Evolutionary conservation across 768 basidiomycete genomes (phyloP), one percentile per base, ranked within the genome.

Genomic region (Rhodosporidiobolus odoratus): DNA sequence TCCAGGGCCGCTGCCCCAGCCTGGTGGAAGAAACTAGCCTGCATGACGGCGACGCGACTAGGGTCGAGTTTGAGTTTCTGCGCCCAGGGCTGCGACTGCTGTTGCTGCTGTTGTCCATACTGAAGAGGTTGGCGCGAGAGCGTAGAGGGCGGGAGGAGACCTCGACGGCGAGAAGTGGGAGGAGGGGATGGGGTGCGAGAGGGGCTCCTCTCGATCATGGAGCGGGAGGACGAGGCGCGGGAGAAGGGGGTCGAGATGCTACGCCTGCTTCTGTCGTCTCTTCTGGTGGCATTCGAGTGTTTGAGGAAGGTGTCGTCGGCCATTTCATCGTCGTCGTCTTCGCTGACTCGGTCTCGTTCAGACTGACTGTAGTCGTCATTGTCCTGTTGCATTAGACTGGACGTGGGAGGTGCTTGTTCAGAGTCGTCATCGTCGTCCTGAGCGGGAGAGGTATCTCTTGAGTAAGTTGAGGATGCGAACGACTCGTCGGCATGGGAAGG

Each of bases 1-100:
- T 63, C 50, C 34, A 37, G 35, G 12, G 3, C 17, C 21, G 41
- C 23, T 23, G 45, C 37, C 25, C 38, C 45, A 1, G 41, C 17
- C 53, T 75, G 74, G 21, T 62, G 69, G 37, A 95, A 95, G 62
- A 95, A 81, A 41, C 89, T 88, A 0, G 89, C 87, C 76, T 95
- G 92, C 92, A 95, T 95, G 63, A 94, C 90, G 76, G 92, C 89
- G 84, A 93, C 86, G 80, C 87, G 88, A 79, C 91, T 90, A 21
- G 88, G 84, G 78, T 94, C 91, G n/a, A 93, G 82, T 9, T 89
- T 88, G 35, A 88, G 78, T 60, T 85, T 85, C 57, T 87, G 84
- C 21, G 87, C 86, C 88, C 89, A 90, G 47, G 89, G 59, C 17
- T 52, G 48, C 37, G 52, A 50, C 10, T 66, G 57, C 50, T 59